Evolutionary conservation across 305 asterid species (phyloP).

Genomic region (Fraxinus latifolia): DNA sequence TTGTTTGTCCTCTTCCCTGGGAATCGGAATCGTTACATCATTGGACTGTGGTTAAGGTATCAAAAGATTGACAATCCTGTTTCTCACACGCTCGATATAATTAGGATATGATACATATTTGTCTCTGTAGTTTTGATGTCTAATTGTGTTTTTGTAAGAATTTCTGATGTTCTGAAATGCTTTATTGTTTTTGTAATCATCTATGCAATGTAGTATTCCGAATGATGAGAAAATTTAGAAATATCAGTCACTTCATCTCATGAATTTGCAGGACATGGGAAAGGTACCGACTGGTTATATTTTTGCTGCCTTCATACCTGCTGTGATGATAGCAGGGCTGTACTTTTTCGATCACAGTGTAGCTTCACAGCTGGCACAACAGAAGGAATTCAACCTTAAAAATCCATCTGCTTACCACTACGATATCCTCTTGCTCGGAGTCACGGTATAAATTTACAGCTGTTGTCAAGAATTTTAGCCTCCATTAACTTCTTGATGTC

Average conservation of each 20-base stretch:
- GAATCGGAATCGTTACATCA: slow-evolving; percentile 62
- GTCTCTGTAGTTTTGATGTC: not conserved
- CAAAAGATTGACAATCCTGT: not conserved
- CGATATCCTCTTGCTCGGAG: slow-evolving; percentile 69
- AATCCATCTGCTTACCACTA: slow-evolving; percentile 86
- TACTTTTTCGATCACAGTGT: slow-evolving; percentile 93
- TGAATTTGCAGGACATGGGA: slow-evolving; percentile 68
- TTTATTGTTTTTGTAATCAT: not conserved
- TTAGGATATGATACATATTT: not conserved
- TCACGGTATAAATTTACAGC: slow-evolving; percentile 51
- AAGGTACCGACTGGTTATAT: slow-evolving; percentile 58
- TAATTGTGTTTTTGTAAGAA: not conserved
- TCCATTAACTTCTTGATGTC: not conserved
- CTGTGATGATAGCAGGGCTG: slow-evolving; percentile 81
- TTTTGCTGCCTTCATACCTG: slow-evolving; percentile 80
- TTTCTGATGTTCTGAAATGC: not conserved
- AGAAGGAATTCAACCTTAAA: slow-evolving; percentile 79
- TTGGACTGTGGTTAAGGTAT: slow-evolving; percentile 80
- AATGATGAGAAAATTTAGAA: not conserved
- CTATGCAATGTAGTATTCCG: not conserved
- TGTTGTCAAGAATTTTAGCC: not conserved
- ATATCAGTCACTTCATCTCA: not conserved
- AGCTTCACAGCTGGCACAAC: slow-evolving; percentile 91
- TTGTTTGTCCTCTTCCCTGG: slow-evolving; percentile 76
- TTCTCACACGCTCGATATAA: not conserved